Evolutionary conservation across 371 early-diverging fungal species (phyloP), one percentile per base, ranked within the genome.

Genomic region (Lichtheimia ornata): DNA sequence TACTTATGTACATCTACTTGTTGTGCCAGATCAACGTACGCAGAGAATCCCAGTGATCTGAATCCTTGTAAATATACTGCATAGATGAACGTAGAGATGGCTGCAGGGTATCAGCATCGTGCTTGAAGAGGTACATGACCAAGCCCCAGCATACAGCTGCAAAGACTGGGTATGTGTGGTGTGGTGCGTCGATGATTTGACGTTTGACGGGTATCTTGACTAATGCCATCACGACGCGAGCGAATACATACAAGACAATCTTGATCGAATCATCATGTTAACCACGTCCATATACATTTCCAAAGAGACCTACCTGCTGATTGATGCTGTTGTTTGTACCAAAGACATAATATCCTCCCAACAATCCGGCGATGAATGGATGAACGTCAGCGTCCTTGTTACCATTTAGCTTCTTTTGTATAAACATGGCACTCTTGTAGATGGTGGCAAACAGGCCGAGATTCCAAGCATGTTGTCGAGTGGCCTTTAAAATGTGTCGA

Each of bases 261-360:
- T 97, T 73, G 43, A 13, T 18, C 1, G 20, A 25, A 27, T 40
- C 62, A 13, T 17, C 50, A 11, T 62, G 11, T 56, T 49, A 52
- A 20, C 17, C 17, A 40, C 40, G 6, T 35, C 2, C 25, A 42
- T 50, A 20, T 22, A 2, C 22, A 22, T 28, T 40, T 15, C 17
- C n/a, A 22, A 50, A 17, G n/a, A 56, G 14, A 45, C 25, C 61
- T 83, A 94, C 95, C 89, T 95, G 97, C 68, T 96, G 91, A 77
- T 98, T 98, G 72, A 97, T 89, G 70, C 84, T 88, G 68, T 91
- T 97, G 69, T 97, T 94, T 65, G 93, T 89, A 50, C 96, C 94
- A 85, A 97, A 98, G 15, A 98, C 88, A 73, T 91, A 79, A 73
- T 95, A 96, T 1, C 97, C 97, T n/a, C 97, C 97, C n/a, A 96